Percentiles rank a stretch among this genome's conserved stretches.
These are phyloP conservation scores for Candida sakaeoensis DNA, from an alignment of 805 yeast genomes.

Conservation along the genomic window DNA sequence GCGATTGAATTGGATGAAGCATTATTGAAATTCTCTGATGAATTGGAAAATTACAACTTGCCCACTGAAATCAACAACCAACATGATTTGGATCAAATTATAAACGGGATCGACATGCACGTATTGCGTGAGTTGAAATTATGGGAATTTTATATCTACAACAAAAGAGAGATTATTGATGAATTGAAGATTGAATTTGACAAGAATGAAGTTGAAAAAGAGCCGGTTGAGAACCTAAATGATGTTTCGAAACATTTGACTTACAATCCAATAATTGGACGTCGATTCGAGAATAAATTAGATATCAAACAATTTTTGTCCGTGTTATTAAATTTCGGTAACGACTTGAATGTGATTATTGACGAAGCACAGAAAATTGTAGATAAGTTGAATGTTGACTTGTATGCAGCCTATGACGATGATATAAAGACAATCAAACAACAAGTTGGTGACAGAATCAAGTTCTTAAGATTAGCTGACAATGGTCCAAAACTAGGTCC, in stretches of 20 bases:
- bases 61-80: slow-evolving; percentile 52
- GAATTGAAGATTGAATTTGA: slow-evolving; percentile 38
- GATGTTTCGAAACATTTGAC: slow-evolving; percentile 46
- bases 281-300: slow-evolving; percentile 53
- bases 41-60: slow-evolving; percentile 54
- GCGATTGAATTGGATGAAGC: slow-evolving; percentile 81
- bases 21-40: slow-evolving; percentile 61
- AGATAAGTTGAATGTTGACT: slow-evolving; percentile 73
- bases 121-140: slow-evolving; percentile 64
- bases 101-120: slow-evolving; percentile 65
- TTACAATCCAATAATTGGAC: slow-evolving; percentile 42
- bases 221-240: slow-evolving; percentile 43
- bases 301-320: slow-evolving; percentile 49
- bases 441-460: slow-evolving; percentile 73
- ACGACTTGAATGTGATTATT: slow-evolving; percentile 23
- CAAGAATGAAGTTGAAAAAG: slow-evolving; percentile 18
- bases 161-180: slow-evolving; percentile 43
- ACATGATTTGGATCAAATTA: slow-evolving; percentile 55
- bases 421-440: slow-evolving; percentile 63
- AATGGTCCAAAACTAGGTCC: slow-evolving; percentile 82
- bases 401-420: slow-evolving; percentile 70
- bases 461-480: slow-evolving; percentile 69
- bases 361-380: slow-evolving; percentile 49
- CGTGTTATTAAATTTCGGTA: slow-evolving; percentile 35
- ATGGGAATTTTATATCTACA: slow-evolving; percentile 86